A percentile compares a stretch with the other conserved stretches of the same genome.
Conservation (phyloP, 2,329 filamentous ascomycete species). For the Arthrobotrys sinensis region DNA sequence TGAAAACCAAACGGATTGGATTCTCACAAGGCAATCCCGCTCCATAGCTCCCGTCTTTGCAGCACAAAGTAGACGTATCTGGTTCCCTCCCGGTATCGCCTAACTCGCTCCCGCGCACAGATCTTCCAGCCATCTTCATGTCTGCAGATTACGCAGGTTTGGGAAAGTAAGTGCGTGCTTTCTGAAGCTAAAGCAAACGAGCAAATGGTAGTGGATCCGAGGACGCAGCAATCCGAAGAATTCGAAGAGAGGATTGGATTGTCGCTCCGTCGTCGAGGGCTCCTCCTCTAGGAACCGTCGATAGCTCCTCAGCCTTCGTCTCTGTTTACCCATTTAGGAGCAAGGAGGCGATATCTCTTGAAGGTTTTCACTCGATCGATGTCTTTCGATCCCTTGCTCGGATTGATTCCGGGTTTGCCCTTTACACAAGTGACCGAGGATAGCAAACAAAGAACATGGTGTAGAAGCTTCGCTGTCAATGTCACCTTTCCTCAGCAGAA, state of each 20-base stretch:
- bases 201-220: conserved; percentile 57
- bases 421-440: conserved; percentile 48
- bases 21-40: conserved; percentile 43
- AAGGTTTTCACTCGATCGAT: conserved; percentile 38
- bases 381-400: conserved; percentile 22
- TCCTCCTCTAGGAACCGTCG: conserved; percentile 40
- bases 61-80: conserved; percentile 47
- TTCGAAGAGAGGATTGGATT: conserved; percentile 24
- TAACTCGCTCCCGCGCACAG: conserved; percentile 43
- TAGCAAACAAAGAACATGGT: conserved; percentile 35
- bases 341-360: conserved; percentile 44
- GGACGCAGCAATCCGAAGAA: conserved; percentile 41
- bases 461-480: conserved; percentile 56
- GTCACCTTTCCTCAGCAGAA: conserved; percentile 41
- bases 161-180: conserved; percentile 32
- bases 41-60: conserved; percentile 57
- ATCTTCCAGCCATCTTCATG: conserved; percentile 36
- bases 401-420: conserved; percentile 57
- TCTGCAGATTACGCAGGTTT: conserved; percentile 50
- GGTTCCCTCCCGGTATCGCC: conserved; percentile 53
- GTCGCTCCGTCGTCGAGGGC: conserved; percentile 38
- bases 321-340: conserved; percentile 54
- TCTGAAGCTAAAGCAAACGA: conserved; percentile 54
- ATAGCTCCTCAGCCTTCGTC: conserved; percentile 59
- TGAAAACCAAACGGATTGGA: conserved; percentile 43